Percentiles rank a stretch among this genome's conserved stretches.
Evolutionary conservation across 768 basidiomycete genomes (phyloP).

Genomic region (Podaxis rugospora): DNA sequence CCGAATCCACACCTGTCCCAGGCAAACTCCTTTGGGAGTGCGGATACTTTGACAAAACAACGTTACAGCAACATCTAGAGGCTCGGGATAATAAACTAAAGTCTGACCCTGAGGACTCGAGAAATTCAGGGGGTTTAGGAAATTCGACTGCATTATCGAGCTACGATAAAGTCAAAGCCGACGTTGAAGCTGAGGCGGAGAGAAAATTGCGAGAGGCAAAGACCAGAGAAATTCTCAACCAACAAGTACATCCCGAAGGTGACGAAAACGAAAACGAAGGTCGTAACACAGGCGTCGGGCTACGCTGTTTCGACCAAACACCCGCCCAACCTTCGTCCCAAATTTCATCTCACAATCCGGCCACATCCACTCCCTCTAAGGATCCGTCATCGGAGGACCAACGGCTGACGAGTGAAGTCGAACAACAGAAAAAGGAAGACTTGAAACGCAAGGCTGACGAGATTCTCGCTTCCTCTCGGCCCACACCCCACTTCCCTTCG

Average conservation of each 20-base stretch:
- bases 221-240: not conserved
- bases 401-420: conserved; percentile 24
- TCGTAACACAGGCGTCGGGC: not conserved
- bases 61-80: conserved; percentile 32
- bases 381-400: conserved; percentile 35
- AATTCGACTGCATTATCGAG: conserved; percentile 8
- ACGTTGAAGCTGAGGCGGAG: conserved; percentile 32
- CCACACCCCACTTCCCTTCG: conserved; percentile 57
- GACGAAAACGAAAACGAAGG: not conserved
- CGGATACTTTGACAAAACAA: conserved; percentile 49
- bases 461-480: conserved; percentile 41
- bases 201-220: conserved; percentile 12
- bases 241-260: not conserved
- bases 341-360: not conserved
- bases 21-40: conserved; percentile 44
- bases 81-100: conserved; percentile 19
- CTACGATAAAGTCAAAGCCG: conserved; percentile 29
- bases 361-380: not conserved
- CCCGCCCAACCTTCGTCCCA: not conserved
- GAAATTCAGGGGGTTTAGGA: not conserved
- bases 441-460: conserved; percentile 32
- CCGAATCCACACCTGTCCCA: conserved; percentile 23
- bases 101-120: too few species aligned
- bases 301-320: not conserved
- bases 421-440: conserved; percentile 34